Percentiles rank a stretch among this genome's conserved stretches.
phyloP scores from a whole-genome alignment of 257 asterid genomes.

The Mentha longifolia region DNA sequence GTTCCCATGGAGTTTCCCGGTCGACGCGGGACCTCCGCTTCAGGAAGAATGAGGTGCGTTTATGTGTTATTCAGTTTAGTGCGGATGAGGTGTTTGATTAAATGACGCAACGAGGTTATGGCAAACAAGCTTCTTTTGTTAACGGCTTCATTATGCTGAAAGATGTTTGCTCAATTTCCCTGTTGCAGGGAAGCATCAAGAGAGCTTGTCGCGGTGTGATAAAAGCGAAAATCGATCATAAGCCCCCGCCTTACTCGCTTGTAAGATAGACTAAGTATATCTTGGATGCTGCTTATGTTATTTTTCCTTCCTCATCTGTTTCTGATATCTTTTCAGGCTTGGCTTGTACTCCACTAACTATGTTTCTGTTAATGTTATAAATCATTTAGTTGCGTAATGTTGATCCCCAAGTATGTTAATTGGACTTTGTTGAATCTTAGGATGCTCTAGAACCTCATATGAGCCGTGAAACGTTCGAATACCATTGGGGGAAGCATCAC shows the following conservation, averaged over 20 bases:
- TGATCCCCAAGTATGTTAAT: neutral
- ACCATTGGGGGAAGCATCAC: constrained; percentile 99
- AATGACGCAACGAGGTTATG: constrained; percentile 40
- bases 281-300: no score
- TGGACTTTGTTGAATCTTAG: constrained; percentile 38
- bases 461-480: constrained; percentile 86
- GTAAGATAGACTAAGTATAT: constrained; percentile 59
- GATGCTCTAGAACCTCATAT: constrained; percentile 93
- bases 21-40: constrained; percentile 48
- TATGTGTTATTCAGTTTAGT: neutral
- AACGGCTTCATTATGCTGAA: neutral
- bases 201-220: constrained; percentile 52
- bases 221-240: constrained; percentile 69
- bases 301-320: no score
- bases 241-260: constrained; percentile 85
- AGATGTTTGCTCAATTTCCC: neutral
- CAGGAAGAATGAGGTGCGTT: constrained; percentile 59
- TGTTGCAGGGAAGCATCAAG: constrained; percentile 56
- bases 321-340: no score
- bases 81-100: constrained; percentile 53
- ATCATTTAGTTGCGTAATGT: neutral
- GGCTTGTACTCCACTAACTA: no score
- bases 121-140: neutral
- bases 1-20: constrained; percentile 49
- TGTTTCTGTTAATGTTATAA: neutral